These are phyloP conservation scores for Chytriomyces sp. DNA, from an alignment of 192 early-diverging fungal genomes.

Conservation along the genomic window DNA sequence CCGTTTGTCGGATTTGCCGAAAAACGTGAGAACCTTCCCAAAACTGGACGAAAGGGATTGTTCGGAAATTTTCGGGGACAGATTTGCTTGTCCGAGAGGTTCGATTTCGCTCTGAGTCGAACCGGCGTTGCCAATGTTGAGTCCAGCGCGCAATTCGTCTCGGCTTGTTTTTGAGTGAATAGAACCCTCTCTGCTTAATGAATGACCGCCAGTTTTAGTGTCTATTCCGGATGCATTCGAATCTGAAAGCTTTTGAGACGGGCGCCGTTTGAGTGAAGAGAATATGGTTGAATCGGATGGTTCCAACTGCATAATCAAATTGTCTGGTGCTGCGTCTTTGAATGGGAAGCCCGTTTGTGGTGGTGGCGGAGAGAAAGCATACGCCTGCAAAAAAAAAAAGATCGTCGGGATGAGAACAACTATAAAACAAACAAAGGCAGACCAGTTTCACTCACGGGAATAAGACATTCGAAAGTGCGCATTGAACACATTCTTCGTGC, in stretches of 20 bases:
- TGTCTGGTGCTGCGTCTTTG: neutral
- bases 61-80: neutral
- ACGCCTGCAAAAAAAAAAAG: slow-evolving; percentile 39
- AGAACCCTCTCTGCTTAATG: too few species aligned
- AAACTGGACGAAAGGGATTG: slow-evolving; percentile 6
- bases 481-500: slow-evolving; percentile 53
- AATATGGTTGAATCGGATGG: neutral
- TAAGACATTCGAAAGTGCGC: slow-evolving; percentile 52
- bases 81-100: neutral
- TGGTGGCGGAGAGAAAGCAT: slow-evolving; percentile 54
- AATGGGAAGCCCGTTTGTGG: slow-evolving; percentile 49
- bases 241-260: neutral
- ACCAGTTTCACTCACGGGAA: slow-evolving; percentile 45
- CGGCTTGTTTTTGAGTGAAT: too few species aligned
- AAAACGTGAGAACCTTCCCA: slow-evolving; percentile 16
- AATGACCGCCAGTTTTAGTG: neutral
- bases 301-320: neutral
- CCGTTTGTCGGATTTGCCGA: slow-evolving; percentile 5
- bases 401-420: too few species aligned
- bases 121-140: neutral
- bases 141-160: too few species aligned
- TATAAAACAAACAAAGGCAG: too few species aligned
- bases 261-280: neutral
- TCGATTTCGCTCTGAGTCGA: neutral
- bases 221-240: neutral